These are phyloP conservation scores for Cyphellophora europaea DNA, from an alignment of 2,329 filamentous ascomycete species.

Conservation along the genomic window DNA sequence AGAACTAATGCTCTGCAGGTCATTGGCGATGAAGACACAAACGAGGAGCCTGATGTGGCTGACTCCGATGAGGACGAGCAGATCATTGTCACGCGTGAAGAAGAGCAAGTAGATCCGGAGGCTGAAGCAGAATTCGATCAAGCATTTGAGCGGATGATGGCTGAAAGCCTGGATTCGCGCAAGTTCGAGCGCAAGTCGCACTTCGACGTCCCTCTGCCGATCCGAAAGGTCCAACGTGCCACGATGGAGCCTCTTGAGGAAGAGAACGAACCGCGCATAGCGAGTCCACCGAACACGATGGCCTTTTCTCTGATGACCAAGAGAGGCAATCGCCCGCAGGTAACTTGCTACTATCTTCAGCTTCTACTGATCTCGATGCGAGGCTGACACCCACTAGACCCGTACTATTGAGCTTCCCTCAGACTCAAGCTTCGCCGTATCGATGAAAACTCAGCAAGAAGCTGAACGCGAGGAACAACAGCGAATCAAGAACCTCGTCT, in stretches of 20 bases:
- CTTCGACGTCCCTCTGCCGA: constrained; percentile 95
- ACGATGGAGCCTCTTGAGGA: constrained; percentile 30
- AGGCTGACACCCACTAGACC: constrained; percentile 48
- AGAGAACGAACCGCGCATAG: constrained; percentile 16
- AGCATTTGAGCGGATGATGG: constrained; percentile 97
- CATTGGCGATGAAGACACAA: constrained; percentile 26
- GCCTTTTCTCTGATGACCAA: constrained; percentile 94
- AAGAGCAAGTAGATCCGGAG: constrained; percentile 85
- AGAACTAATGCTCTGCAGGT: constrained; percentile 22
- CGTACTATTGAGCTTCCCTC: constrained; percentile 77
- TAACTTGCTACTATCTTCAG: constrained; percentile 25
- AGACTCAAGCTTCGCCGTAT: constrained; percentile 88
- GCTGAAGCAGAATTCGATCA: constrained; percentile 95
- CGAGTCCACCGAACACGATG: constrained; percentile 56
- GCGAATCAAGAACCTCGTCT: constrained; percentile 92
- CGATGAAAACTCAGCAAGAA: constrained; percentile 92
- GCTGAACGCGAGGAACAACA: constrained; percentile 94
- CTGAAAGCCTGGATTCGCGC: constrained; percentile 87
- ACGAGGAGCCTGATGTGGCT: constrained; percentile 31
- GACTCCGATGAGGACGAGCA: constrained; percentile 69
- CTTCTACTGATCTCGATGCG: background rate
- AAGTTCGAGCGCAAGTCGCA: constrained; percentile 92
- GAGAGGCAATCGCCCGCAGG: constrained; percentile 90
- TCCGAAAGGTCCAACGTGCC: constrained; percentile 56
- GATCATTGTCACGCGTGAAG: constrained; percentile 82